These are phyloP conservation scores for Cladosporium colombiae DNA, from an alignment of 2,329 filamentous ascomycete species.

Conservation along the genomic window DNA sequence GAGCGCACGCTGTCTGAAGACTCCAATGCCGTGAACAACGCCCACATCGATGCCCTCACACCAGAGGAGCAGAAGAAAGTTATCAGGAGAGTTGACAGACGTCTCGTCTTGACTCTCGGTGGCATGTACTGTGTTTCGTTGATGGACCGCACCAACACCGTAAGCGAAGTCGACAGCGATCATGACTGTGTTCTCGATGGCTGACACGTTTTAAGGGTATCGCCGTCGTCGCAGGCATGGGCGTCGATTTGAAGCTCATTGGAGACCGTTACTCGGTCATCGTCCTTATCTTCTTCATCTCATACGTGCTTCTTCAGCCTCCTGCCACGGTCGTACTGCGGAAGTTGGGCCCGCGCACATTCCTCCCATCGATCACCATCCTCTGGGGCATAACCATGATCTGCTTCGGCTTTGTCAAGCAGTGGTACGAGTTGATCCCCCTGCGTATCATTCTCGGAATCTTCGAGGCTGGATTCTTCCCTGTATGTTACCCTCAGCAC, in stretches of 20 bases:
- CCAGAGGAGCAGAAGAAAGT: slow-evolving; percentile 66
- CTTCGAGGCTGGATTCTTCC: slow-evolving; percentile 60
- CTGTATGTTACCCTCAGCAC: slow-evolving; percentile 11
- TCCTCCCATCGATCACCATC: slow-evolving; percentile 44
- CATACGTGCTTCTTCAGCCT: slow-evolving; percentile 71
- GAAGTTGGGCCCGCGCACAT: slow-evolving; percentile 56
- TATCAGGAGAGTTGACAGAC: slow-evolving; percentile 66
- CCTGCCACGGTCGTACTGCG: slow-evolving; percentile 69
- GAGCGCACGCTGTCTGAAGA: slow-evolving; percentile 32
- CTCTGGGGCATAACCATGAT: slow-evolving; percentile 65
- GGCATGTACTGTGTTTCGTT: slow-evolving; percentile 40
- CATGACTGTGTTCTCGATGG: not conserved
- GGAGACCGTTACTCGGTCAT: slow-evolving; percentile 43
- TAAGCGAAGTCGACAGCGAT: not conserved
- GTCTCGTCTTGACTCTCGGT: slow-evolving; percentile 50
- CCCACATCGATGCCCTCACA: slow-evolving; percentile 48
- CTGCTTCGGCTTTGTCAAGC: slow-evolving; percentile 62
- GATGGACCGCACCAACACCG: slow-evolving; percentile 37
- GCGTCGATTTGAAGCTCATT: slow-evolving; percentile 35
- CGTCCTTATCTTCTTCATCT: slow-evolving; percentile 72
- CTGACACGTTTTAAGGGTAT: slow-evolving; percentile 34
- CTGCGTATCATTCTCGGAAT: slow-evolving; percentile 62
- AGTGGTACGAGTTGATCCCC: slow-evolving; percentile 55
- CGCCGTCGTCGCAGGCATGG: slow-evolving; percentile 40
- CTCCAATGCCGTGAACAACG: slow-evolving; percentile 29